phyloP scores from a whole-genome alignment of 148 eudicot species.

The Rhododendron ovatum region DNA sequence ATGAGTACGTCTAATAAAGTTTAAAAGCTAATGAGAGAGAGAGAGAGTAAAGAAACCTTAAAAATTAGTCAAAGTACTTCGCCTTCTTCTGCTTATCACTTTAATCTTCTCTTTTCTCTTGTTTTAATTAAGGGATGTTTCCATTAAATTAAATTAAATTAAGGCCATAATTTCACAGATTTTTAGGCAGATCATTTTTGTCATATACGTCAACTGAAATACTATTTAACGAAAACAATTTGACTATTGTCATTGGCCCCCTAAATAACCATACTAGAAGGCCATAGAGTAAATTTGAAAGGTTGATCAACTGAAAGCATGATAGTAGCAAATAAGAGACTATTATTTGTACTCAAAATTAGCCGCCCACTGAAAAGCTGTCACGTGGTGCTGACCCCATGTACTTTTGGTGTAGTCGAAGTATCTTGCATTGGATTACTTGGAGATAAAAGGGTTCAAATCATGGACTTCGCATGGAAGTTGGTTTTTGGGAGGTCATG shows the following conservation, averaged over 20 bases:
- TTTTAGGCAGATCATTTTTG: too few species aligned
- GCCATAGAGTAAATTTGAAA: not conserved
- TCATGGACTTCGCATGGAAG: too few species aligned
- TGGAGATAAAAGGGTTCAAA: too few species aligned
- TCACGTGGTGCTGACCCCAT: too few species aligned
- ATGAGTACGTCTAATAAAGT: not conserved
- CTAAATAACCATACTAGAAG: not conserved
- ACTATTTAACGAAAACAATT: too few species aligned
- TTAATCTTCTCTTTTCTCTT: not conserved
- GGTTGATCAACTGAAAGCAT: not conserved
- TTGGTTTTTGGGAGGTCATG: too few species aligned
- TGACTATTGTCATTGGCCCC: too few species aligned
- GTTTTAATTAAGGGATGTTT: not conserved
- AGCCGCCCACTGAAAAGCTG: too few species aligned
- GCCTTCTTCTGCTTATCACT: not conserved
- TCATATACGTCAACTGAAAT: too few species aligned
- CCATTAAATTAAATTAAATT: too few species aligned
- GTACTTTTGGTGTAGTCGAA: too few species aligned
- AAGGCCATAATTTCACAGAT: not conserved
- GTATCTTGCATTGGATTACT: too few species aligned
- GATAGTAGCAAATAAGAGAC: not conserved
- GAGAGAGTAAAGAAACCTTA: not conserved
- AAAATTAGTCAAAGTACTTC: not conserved
- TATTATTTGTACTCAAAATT: not conserved
- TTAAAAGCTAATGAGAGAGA: not conserved